Evolutionary conservation across 108 stramenopile species (phyloP).

Genomic region (Seminavis robusta): DNA sequence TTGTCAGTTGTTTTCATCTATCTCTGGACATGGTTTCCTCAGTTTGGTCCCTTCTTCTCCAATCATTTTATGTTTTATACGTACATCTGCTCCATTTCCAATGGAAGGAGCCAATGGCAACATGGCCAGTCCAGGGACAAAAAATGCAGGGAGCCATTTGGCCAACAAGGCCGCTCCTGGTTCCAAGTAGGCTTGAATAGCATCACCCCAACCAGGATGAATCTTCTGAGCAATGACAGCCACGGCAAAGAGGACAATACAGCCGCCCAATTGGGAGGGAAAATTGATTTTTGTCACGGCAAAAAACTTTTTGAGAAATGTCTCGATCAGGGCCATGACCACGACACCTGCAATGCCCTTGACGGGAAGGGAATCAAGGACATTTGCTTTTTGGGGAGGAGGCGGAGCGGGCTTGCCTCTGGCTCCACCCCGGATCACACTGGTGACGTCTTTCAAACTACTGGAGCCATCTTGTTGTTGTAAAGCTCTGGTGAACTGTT

Average conservation of each 20-base stretch:
- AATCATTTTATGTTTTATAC: too few species aligned
- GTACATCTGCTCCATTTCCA: conserved; percentile 59
- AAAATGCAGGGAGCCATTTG: conserved; percentile 84
- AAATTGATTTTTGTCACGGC: conserved; percentile 46
- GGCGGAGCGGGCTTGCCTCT: too few species aligned
- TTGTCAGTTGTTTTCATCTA: neutral
- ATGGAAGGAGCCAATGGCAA: conserved; percentile 72
- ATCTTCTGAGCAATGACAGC: conserved; percentile 46
- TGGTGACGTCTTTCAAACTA: too few species aligned
- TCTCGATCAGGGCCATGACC: conserved; percentile 46
- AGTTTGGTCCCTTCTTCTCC: neutral
- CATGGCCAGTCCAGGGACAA: conserved; percentile 83
- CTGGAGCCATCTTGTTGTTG: too few species aligned
- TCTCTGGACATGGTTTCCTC: neutral
- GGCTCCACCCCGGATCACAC: too few species aligned
- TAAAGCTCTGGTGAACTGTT: too few species aligned
- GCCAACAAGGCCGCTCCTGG: conserved; percentile 71
- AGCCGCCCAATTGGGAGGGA: conserved; percentile 70
- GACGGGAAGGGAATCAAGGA: too few species aligned
- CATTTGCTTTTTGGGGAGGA: too few species aligned
- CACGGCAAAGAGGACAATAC: conserved; percentile 51
- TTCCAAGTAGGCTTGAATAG: conserved; percentile 37
- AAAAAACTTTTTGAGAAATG: conserved; percentile 54
- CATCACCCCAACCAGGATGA: conserved; percentile 49
- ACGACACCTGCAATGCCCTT: conserved; percentile 18